Evolutionary conservation across 78 protist species (phyloP).

Genomic region (Acrasis kona): DNA sequence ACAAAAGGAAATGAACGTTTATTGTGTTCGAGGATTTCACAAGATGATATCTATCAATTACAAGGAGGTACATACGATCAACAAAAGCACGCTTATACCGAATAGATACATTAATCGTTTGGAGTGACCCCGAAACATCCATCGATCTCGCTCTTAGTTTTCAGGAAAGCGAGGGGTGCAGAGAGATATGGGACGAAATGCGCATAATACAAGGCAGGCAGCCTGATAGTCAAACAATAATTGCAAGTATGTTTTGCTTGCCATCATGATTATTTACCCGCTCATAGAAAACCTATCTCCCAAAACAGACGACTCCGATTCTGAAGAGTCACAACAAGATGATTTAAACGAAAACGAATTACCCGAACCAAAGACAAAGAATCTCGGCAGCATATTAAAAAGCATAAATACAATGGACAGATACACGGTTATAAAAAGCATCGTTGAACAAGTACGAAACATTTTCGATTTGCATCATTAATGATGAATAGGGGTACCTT

Average conservation of each 20-base stretch:
- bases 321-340: background rate
- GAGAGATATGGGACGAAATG: slow-evolving; percentile 52
- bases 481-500: slow-evolving; percentile 30
- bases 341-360: background rate
- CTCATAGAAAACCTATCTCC: background rate
- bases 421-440: background rate
- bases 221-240: background rate
- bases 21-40: background rate
- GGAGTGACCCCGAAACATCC: slow-evolving; percentile 61
- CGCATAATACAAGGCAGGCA: background rate
- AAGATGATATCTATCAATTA: slow-evolving; percentile 33
- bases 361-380: slow-evolving; percentile 7
- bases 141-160: slow-evolving; percentile 60
- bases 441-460: background rate
- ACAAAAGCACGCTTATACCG: background rate
- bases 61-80: slow-evolving; percentile 13
- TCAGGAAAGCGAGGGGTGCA: slow-evolving; percentile 47
- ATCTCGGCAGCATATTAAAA: background rate
- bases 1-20: background rate
- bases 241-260: too few species aligned
- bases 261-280: background rate
- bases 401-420: background rate
- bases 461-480: background rate
- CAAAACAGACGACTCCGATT: background rate
- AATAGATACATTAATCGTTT: slow-evolving; percentile 57